Conservation (phyloP, 2,329 filamentous ascomycete genomes). For the Mariannaea elegans region DNA sequence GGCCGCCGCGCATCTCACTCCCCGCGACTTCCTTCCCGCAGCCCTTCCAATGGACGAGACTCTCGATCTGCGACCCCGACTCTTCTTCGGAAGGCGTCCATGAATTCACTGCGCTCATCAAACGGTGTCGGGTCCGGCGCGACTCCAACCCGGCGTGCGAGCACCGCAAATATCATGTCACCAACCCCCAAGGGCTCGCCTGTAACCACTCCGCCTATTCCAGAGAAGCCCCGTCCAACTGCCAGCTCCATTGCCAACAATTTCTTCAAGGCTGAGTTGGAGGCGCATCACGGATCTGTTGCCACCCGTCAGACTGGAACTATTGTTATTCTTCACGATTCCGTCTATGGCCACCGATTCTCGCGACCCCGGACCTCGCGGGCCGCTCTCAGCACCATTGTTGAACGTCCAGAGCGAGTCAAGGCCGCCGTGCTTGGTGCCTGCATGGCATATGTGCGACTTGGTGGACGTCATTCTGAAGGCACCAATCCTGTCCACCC, state of each 20-base stretch:
- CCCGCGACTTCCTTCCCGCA: conserved; percentile 50
- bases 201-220: conserved; percentile 36
- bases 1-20: conserved; percentile 43
- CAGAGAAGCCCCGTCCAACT: conserved; percentile 54
- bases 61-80: conserved; percentile 60
- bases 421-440: conserved; percentile 85
- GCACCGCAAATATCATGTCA: conserved; percentile 56
- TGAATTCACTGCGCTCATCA: conserved; percentile 63
- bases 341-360: conserved; percentile 93
- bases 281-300: conserved; percentile 63
- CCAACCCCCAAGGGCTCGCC: conserved; percentile 52
- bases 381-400: conserved; percentile 78
- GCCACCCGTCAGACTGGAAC: conserved; percentile 64
- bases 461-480: conserved; percentile 81
- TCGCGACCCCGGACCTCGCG: conserved; percentile 83
- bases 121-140: conserved; percentile 50
- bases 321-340: conserved; percentile 88
- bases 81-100: conserved; percentile 64
- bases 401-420: conserved; percentile 92
- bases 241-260: conserved; percentile 68
- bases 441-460: conserved; percentile 87
- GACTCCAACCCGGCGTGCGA: conserved; percentile 58
- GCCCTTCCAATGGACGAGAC: conserved; percentile 52
- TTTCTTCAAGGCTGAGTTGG: conserved; percentile 76
- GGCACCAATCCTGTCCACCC: conserved; percentile 75